phyloP scores from a whole-genome alignment of 1,284 basidiomycete species.

The Cutaneotrichosporon sp. region DNA sequence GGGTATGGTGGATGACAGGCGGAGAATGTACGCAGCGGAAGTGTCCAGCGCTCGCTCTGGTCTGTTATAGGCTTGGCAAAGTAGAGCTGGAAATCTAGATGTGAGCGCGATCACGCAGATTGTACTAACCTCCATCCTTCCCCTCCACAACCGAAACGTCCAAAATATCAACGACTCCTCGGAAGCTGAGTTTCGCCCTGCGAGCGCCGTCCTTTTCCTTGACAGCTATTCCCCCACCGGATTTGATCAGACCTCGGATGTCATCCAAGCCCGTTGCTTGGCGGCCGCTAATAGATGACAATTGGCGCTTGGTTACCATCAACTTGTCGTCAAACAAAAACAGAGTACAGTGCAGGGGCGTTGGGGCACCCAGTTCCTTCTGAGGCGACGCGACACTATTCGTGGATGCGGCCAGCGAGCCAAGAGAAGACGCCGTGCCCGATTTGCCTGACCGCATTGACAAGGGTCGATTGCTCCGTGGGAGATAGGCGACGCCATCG shows the following conservation, averaged over 20 bases:
- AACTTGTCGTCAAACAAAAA: conserved; percentile 95
- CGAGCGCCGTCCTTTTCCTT: conserved; percentile 49
- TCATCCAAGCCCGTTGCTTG: conserved; percentile 78
- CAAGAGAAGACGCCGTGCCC: conserved; percentile 51
- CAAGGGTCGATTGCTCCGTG: conserved; percentile 1
- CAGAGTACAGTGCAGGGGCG: conserved; percentile 72
- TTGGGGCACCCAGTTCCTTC: not conserved
- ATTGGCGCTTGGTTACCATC: conserved; percentile 81
- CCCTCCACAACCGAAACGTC: conserved; percentile 79
- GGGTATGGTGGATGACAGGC: conserved; percentile 66
- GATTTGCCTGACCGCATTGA: conserved; percentile 25
- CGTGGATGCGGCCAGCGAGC: conserved; percentile 50
- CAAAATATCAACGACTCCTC: conserved; percentile 76
- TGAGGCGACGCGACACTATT: conserved; percentile 31
- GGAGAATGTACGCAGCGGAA: conserved; percentile 69
- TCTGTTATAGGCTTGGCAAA: conserved; percentile 73
- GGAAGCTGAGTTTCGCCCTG: conserved; percentile 75
- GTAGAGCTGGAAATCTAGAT: conserved; percentile 73
- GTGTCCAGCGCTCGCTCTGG: conserved; percentile 73
- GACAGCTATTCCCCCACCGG: conserved; percentile 45
- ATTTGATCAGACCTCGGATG: conserved; percentile 66
- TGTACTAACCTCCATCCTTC: conserved; percentile 66
- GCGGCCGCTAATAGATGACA: conserved; percentile 66
- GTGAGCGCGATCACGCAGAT: conserved; percentile 1
- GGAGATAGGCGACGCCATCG: conserved; percentile 43